These are phyloP conservation scores for Heracleum sosnowskyi DNA, from an alignment of 129 eudicot species.

Conservation along the genomic window DNA sequence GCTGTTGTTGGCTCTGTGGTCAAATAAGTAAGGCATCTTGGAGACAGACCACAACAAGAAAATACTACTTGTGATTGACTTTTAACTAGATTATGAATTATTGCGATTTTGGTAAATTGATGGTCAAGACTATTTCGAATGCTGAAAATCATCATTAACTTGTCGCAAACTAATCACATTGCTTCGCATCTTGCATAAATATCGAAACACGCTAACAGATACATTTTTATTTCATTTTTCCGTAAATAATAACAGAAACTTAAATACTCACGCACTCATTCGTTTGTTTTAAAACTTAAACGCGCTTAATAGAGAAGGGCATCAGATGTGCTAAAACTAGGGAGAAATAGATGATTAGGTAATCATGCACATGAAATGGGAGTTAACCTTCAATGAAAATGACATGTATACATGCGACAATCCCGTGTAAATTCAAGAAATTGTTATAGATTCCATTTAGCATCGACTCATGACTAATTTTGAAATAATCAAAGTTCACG, in stretches of 20 bases:
- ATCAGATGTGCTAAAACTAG: background rate
- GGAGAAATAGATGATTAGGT: slow-evolving; percentile 8
- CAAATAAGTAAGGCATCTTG: background rate
- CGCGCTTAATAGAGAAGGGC: too few relatives aligned
- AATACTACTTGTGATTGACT: background rate
- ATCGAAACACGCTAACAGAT: background rate
- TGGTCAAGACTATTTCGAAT: background rate
- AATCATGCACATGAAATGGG: background rate
- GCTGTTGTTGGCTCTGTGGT: background rate
- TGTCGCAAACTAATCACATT: too few relatives aligned
- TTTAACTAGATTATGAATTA: background rate
- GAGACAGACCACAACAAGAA: background rate
- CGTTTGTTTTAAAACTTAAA: too few relatives aligned
- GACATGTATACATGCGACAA: background rate
- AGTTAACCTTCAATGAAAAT: background rate
- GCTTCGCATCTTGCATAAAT: too few relatives aligned
- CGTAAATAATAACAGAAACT: too few relatives aligned
- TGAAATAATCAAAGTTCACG: background rate
- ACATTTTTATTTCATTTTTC: too few relatives aligned
- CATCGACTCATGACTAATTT: background rate
- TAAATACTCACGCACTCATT: background rate
- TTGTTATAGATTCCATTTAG: slow-evolving; percentile 12
- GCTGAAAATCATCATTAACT: too few relatives aligned
- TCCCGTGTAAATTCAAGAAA: slow-evolving; percentile 10
- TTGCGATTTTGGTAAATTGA: background rate